A percentile compares a stretch with the other conserved stretches of the same genome.
phyloP scores from a whole-genome alignment of 2,329 filamentous ascomycete genomes.

The Sarocladium oryzae region DNA sequence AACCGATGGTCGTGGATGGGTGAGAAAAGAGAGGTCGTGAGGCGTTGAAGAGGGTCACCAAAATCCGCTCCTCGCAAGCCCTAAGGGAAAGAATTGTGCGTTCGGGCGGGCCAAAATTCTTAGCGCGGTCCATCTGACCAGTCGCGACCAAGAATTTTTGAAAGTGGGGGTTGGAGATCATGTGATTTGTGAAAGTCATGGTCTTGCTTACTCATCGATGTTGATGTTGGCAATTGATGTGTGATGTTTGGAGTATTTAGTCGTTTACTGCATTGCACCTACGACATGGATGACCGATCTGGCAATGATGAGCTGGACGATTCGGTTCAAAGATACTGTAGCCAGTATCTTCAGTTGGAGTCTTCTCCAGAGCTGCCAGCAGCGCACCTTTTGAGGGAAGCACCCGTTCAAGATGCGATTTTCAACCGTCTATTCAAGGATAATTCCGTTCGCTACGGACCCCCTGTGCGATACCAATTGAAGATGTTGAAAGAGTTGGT shows the following conservation, averaged over 20 bases:
- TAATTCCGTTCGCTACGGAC: slow-evolving; percentile 45
- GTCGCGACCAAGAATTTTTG: background rate
- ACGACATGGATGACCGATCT: background rate
- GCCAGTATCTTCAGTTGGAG: slow-evolving; percentile 76
- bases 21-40: slow-evolving; percentile 8
- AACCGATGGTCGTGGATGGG: slow-evolving; percentile 8
- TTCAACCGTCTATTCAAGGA: slow-evolving; percentile 61
- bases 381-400: slow-evolving; percentile 47
- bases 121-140: slow-evolving; percentile 4
- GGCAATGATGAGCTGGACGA: slow-evolving; percentile 9
- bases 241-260: too few relatives aligned
- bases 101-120: background rate
- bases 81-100: slow-evolving; percentile 9
- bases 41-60: background rate
- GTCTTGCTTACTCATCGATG: slow-evolving; percentile 1
- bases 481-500: slow-evolving; percentile 69
- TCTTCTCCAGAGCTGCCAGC: slow-evolving; percentile 58
- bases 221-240: background rate
- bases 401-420: slow-evolving; percentile 59
- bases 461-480: slow-evolving; percentile 63
- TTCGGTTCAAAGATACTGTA: slow-evolving; percentile 48
- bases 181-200: background rate
- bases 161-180: background rate
- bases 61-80: background rate
- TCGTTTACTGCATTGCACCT: background rate